Conservation (phyloP, 192 early-diverging fungal genomes). For the Entrophospora sp. region DNA sequence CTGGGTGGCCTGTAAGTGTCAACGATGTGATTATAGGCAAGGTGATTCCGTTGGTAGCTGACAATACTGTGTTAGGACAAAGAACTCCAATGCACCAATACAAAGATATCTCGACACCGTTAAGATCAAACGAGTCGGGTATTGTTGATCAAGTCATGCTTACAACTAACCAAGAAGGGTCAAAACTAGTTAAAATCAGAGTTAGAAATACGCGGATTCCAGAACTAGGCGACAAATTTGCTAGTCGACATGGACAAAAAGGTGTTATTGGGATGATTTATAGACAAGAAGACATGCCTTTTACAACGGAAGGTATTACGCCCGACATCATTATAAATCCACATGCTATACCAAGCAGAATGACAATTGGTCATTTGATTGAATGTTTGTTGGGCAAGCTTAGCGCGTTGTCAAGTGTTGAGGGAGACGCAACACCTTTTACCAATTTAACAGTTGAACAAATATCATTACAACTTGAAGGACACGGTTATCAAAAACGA, state of each 20-base stretch:
- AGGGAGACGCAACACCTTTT: constrained; percentile 96
- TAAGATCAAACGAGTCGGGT: constrained; percentile 82
- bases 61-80: constrained; percentile 54
- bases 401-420: constrained; percentile 79
- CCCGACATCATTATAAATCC: constrained; percentile 99
- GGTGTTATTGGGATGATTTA: constrained; percentile 96
- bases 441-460: constrained; percentile 92
- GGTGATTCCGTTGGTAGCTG: too few species aligned
- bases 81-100: too few species aligned
- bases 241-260: constrained; percentile 96
- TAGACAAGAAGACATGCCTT: constrained; percentile 96
- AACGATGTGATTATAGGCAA: too few species aligned
- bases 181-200: constrained; percentile 82
- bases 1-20: too few species aligned
- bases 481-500: too few species aligned
- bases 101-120: constrained; percentile 57
- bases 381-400: constrained; percentile 95
- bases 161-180: constrained; percentile 88
- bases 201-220: constrained; percentile 90
- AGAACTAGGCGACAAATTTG: constrained; percentile 97
- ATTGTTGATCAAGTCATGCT: constrained; percentile 80
- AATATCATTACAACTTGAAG: constrained; percentile 87
- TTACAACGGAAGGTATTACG: constrained; percentile 77
- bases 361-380: constrained; percentile 99
- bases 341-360: constrained; percentile 96